phyloP scores from a whole-genome alignment of 164 flowering plant genomes.

The Berberis vulgaris region DNA sequence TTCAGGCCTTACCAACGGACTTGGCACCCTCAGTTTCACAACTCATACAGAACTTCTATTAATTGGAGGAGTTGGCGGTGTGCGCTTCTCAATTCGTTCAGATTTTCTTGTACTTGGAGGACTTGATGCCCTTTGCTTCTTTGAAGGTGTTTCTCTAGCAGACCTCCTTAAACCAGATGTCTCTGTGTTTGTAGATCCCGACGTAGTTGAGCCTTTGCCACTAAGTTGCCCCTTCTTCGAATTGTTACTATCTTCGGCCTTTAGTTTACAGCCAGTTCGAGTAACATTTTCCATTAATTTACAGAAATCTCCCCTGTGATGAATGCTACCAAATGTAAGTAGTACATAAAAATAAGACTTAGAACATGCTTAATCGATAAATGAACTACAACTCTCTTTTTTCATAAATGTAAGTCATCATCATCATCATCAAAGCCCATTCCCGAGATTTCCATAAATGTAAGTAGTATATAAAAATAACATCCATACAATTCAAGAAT shows the following conservation, averaged over 20 bases:
- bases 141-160: constrained; percentile 28
- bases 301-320: background rate
- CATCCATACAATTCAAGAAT: no score
- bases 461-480: no score
- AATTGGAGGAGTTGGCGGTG: constrained; percentile 15
- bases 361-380: no score
- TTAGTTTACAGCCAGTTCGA: constrained; percentile 12
- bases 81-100: constrained; percentile 32
- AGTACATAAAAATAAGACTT: no score
- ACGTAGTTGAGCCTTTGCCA: constrained; percentile 15
- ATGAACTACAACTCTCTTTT: no score
- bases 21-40: constrained; percentile 27
- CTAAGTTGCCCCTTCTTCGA: constrained; percentile 6
- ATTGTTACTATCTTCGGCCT: constrained; percentile 11
- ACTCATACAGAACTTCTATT: constrained; percentile 28
- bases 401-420: no score
- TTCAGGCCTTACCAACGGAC: constrained; percentile 43
- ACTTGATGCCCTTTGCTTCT: constrained; percentile 17
- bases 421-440: no score
- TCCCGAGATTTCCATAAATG: no score
- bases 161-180: constrained; percentile 43
- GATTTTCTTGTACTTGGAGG: constrained; percentile 32
- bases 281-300: constrained; percentile 11
- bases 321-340: background rate
- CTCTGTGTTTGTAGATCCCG: constrained; percentile 17